Percentiles rank a stretch among this genome's conserved stretches.
These are phyloP conservation scores for Ophiocordyceps unilateralis DNA, from an alignment of 2,329 filamentous ascomycete species.

Conservation along the genomic window DNA sequence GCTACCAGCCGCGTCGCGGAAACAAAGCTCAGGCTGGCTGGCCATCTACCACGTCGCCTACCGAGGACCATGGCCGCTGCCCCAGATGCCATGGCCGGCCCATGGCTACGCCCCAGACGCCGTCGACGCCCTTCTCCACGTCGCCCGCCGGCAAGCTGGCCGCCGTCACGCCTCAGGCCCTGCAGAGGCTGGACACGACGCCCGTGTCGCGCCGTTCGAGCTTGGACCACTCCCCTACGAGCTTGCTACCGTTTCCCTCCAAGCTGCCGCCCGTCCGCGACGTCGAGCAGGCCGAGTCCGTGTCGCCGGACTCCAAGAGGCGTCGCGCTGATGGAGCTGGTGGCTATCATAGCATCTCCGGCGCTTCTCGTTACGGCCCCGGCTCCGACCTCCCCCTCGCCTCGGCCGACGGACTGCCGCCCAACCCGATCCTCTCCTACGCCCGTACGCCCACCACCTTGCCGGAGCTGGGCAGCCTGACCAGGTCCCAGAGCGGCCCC, in stretches of 20 bases:
- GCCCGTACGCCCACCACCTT: constrained; percentile 7
- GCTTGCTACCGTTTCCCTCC: constrained; percentile 7
- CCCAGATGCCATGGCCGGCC: constrained; percentile 54
- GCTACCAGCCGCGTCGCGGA: constrained; percentile 72
- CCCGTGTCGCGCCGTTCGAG: constrained; percentile 10
- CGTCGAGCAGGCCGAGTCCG: constrained; percentile 19
- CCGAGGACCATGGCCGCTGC: constrained; percentile 41
- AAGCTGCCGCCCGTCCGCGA: constrained; percentile 10
- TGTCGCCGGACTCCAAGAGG: constrained; percentile 40
- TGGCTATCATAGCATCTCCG: constrained; percentile 14
- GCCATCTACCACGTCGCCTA: constrained; percentile 14
- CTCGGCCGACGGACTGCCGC: constrained; percentile 7
- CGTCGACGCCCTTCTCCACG: constrained; percentile 27
- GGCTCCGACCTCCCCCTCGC: constrained; percentile 5
- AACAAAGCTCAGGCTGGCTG: constrained; percentile 14
- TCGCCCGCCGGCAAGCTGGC: constrained; percentile 13
- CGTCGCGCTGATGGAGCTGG: constrained; percentile 36
- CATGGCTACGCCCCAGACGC: constrained; percentile 44
- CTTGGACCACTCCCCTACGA: constrained; percentile 9
- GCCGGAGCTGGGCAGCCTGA: constrained; percentile 13
- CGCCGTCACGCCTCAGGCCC: constrained; percentile 5
- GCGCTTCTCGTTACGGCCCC: not conserved
- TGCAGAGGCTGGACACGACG: constrained; percentile 9
- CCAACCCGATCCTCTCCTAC: constrained; percentile 7
- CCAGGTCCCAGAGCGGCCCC: constrained; percentile 18